Percentiles rank a stretch among this genome's conserved stretches.
These are phyloP conservation scores for Rhodotorula sp. DNA, from an alignment of 1,284 basidiomycete genomes.

Conservation along the genomic window DNA sequence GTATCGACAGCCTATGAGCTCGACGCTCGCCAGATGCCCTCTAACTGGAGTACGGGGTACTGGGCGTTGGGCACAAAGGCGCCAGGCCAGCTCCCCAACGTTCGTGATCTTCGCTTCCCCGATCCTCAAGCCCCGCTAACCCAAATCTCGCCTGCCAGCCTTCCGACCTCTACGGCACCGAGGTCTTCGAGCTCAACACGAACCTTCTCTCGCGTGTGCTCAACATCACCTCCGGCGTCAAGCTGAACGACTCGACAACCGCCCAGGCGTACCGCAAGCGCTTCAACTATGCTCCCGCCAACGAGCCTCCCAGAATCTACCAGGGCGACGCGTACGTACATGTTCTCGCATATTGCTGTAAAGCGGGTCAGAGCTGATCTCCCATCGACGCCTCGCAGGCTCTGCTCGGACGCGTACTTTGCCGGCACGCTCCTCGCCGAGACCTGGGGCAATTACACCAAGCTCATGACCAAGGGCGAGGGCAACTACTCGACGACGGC, in stretches of 20 bases:
- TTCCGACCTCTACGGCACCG: constrained; percentile 54
- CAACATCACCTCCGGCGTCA: constrained; percentile 48
- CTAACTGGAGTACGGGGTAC: constrained; percentile 55
- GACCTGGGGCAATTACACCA: constrained; percentile 54
- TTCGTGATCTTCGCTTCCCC: background rate
- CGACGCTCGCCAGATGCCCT: constrained; percentile 55
- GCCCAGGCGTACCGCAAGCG: constrained; percentile 50
- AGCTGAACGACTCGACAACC: constrained; percentile 50
- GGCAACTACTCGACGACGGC: constrained; percentile 55
- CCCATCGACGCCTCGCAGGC: constrained; percentile 50
- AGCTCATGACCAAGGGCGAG: constrained; percentile 50
- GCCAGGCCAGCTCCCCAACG: constrained; percentile 29
- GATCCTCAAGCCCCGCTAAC: background rate
- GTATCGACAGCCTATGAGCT: constrained; percentile 50
- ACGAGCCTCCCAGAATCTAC: constrained; percentile 49
- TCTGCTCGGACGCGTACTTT: constrained; percentile 54
- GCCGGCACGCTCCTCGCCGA: constrained; percentile 52
- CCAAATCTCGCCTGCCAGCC: background rate
- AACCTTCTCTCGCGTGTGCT: constrained; percentile 53
- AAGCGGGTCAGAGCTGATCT: background rate
- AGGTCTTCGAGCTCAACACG: constrained; percentile 58
- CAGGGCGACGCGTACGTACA: constrained; percentile 26
- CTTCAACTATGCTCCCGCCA: constrained; percentile 51
- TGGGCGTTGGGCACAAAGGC: constrained; percentile 31
- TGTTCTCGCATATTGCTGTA: too few relatives aligned